A percentile compares a stretch with the other conserved stretches of the same genome.
Conservation (phyloP, 202 grass and related monocot genomes). For the Setaria italica region DNA sequence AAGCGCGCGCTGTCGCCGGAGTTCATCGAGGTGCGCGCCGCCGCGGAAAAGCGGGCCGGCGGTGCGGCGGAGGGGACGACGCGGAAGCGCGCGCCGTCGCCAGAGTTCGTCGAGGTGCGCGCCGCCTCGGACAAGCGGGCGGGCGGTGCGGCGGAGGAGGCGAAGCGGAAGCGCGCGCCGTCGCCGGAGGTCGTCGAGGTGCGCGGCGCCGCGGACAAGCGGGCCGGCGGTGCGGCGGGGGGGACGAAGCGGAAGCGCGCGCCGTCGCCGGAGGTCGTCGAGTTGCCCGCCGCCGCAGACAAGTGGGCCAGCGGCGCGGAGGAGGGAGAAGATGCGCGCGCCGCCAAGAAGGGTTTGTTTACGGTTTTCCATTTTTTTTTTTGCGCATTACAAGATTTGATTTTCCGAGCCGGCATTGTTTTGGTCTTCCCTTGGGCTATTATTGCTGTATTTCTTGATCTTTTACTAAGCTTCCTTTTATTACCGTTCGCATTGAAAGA, state of each 20-base stretch:
- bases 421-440: background rate
- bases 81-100: background rate
- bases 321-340: background rate
- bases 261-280: background rate
- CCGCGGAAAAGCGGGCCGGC: background rate
- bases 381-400: background rate
- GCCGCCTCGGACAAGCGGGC: background rate
- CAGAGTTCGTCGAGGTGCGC: background rate
- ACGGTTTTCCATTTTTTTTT: background rate
- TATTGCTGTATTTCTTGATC: background rate
- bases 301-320: background rate
- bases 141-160: background rate
- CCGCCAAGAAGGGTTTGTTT: constrained; percentile 39
- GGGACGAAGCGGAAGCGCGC: background rate
- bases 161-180: background rate
- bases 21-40: background rate
- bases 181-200: background rate
- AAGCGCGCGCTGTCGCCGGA: background rate
- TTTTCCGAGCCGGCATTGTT: background rate
- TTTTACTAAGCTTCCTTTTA: background rate
- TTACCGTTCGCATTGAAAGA: background rate
- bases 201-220: background rate
- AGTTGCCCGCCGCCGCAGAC: background rate
- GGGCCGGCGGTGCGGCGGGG: background rate
- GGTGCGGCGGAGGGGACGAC: background rate